Percentiles rank a stretch among this genome's conserved stretches.
Evolutionary conservation across 371 early-diverging fungal genomes (phyloP).

Genomic region (Haplosporangium sp.): DNA sequence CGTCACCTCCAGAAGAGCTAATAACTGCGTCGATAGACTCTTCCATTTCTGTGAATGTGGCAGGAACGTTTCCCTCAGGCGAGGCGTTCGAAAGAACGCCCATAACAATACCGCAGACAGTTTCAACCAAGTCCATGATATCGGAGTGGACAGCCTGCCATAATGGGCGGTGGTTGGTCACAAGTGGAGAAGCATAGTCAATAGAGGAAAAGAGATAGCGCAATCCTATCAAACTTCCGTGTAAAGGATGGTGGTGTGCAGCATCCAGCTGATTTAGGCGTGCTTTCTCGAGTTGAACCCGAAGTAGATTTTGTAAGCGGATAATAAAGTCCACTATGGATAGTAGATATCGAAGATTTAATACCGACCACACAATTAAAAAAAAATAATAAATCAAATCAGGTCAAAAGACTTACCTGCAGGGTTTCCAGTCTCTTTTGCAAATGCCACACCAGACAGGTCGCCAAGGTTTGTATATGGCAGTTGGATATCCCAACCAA

Average conservation of each 20-base stretch:
- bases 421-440: constrained; percentile 38
- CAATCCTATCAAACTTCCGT: constrained; percentile 80
- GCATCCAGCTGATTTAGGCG: constrained; percentile 72
- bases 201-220: constrained; percentile 73
- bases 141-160: constrained; percentile 63
- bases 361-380: background rate
- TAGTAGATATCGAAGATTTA: background rate
- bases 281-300: constrained; percentile 67
- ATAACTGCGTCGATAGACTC: constrained; percentile 73
- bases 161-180: constrained; percentile 50
- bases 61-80: constrained; percentile 87
- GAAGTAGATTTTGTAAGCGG: constrained; percentile 64
- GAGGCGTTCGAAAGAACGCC: constrained; percentile 80
- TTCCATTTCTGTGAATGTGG: constrained; percentile 78
- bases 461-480: constrained; percentile 26
- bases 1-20: constrained; percentile 50
- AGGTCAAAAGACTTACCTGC: constrained; percentile 28
- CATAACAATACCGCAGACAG: constrained; percentile 71
- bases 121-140: constrained; percentile 61
- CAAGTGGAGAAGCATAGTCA: constrained; percentile 57
- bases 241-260: constrained; percentile 78
- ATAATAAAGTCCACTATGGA: constrained; percentile 60
- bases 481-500: constrained; percentile 57
- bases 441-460: background rate
- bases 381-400: background rate